A percentile compares a stretch with the other conserved stretches of the same genome.
phyloP scores from a whole-genome alignment of 345 rosid genomes.

The Triadica sebifera region DNA sequence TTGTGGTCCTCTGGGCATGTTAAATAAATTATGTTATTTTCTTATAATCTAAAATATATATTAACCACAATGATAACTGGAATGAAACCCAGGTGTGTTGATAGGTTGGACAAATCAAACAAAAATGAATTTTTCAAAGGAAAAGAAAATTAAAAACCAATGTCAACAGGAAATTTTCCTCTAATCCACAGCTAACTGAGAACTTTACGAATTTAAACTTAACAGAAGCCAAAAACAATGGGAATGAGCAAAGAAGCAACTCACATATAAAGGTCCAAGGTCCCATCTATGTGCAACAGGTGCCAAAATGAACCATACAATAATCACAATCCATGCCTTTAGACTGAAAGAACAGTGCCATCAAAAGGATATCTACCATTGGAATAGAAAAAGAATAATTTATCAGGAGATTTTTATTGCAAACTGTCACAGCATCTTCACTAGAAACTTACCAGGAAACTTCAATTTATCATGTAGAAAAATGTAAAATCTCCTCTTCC shows the following conservation, averaged over 20 bases:
- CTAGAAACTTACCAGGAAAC: conserved; percentile 59
- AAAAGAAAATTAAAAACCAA: background rate
- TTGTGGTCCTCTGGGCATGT: background rate
- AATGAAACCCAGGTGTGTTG: background rate
- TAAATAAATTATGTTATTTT: background rate
- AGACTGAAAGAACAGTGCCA: conserved; percentile 66
- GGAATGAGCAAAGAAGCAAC: conserved; percentile 29
- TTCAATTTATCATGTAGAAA: conserved; percentile 64
- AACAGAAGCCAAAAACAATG: background rate
- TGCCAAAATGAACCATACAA: conserved; percentile 76
- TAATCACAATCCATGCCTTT: conserved; percentile 56
- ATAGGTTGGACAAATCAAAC: background rate
- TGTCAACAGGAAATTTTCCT: background rate
- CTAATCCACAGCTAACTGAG: background rate
- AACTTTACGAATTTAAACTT: background rate
- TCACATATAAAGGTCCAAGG: conserved; percentile 80
- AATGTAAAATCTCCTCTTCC: conserved; percentile 66
- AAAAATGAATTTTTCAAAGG: background rate
- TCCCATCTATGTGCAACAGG: conserved; percentile 81
- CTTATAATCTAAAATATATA: background rate
- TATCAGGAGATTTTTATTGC: conserved; percentile 21
- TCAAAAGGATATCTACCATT: conserved; percentile 66
- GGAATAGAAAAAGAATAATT: conserved; percentile 18
- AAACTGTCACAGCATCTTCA: conserved; percentile 13
- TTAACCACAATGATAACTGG: background rate